Conservation (phyloP, 1,139 yeast species). For the Hemisphaericaspora xylanilytica region DNA sequence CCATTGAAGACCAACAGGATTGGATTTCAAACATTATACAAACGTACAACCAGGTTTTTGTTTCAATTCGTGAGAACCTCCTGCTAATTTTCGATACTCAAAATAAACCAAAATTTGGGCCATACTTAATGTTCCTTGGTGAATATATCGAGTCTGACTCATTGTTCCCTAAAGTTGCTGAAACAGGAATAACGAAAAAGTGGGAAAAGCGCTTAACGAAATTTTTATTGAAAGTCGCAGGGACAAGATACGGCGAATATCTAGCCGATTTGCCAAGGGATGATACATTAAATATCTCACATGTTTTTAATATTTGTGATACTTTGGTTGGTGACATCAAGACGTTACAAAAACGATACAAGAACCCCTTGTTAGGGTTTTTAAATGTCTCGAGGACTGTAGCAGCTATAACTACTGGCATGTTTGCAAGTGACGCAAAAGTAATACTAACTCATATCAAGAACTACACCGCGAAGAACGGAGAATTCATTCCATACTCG, state of each 20-base stretch:
- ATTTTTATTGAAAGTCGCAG: constrained; percentile 52
- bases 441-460: constrained; percentile 59
- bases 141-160: constrained; percentile 52
- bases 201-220: constrained; percentile 54
- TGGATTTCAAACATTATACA: constrained; percentile 51
- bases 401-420: constrained; percentile 55
- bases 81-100: constrained; percentile 45
- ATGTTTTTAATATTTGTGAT: constrained; percentile 61
- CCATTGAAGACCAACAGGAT: constrained; percentile 47
- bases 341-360: constrained; percentile 58
- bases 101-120: constrained; percentile 62
- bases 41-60: constrained; percentile 49
- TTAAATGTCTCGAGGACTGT: constrained; percentile 55
- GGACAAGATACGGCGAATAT: constrained; percentile 56
- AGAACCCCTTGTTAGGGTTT: constrained; percentile 58
- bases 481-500: constrained; percentile 47
- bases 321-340: constrained; percentile 50
- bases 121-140: constrained; percentile 50
- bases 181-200: constrained; percentile 40
- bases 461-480: constrained; percentile 36
- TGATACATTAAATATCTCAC: constrained; percentile 52
- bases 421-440: constrained; percentile 64
- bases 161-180: constrained; percentile 35
- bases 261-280: constrained; percentile 61
- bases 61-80: constrained; percentile 45